A percentile compares a stretch with the other conserved stretches of the same genome.
phyloP scores from a whole-genome alignment of 768 basidiomycete genomes.

The Podaxis sp. region DNA sequence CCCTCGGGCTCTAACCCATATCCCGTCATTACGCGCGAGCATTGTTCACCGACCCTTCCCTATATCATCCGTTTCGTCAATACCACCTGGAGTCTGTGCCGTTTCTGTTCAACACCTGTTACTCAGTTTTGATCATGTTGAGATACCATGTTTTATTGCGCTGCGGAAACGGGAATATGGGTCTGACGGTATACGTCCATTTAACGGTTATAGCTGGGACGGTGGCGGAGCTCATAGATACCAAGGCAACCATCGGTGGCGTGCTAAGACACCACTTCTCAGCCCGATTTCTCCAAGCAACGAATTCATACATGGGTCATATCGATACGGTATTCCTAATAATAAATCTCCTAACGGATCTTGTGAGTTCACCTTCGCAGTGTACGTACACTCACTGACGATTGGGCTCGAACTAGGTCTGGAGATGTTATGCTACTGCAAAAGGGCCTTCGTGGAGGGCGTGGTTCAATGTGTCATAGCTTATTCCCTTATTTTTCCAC shows the following conservation, averaged over 20 bases:
- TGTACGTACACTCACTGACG: background rate
- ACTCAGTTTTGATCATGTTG: background rate
- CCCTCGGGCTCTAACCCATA: too few species aligned
- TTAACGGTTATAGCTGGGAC: background rate
- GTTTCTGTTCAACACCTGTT: background rate
- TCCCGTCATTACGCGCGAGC: background rate
- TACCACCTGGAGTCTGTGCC: background rate
- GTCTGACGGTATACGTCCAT: background rate
- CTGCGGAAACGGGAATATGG: background rate
- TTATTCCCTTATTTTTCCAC: background rate
- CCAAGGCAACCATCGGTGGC: background rate
- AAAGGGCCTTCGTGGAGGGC: background rate
- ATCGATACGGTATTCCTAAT: background rate
- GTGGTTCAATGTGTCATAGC: background rate
- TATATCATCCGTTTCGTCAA: background rate
- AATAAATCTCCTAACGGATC: constrained; percentile 5
- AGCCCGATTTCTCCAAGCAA: background rate
- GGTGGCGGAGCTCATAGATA: background rate
- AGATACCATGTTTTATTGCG: background rate
- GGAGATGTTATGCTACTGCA: constrained; percentile 1
- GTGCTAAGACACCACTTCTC: background rate
- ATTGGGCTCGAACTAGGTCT: background rate
- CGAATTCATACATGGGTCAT: background rate
- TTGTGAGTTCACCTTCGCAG: background rate
- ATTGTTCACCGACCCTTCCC: background rate